Evolutionary conservation across 805 yeast genomes (phyloP).

Genomic region (Teunomyces gatunensis): DNA sequence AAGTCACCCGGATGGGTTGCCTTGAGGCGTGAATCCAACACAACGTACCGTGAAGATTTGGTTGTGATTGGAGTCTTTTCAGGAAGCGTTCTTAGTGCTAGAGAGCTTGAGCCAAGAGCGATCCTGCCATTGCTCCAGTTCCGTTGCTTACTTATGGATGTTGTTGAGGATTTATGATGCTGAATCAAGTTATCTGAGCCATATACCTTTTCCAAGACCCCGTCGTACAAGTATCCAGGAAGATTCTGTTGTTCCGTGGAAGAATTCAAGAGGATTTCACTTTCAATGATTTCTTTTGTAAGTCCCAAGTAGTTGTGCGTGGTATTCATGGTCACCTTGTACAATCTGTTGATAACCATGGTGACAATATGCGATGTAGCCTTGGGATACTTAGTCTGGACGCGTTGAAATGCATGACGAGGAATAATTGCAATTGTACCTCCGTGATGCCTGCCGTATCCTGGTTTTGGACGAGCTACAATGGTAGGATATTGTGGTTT

Average conservation of each 20-base stretch:
- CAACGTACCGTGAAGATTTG: conserved; percentile 35
- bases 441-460: conserved; percentile 7
- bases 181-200: conserved; percentile 3
- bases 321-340: conserved; percentile 88
- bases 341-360: conserved; percentile 81
- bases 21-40: conserved; percentile 50
- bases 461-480: conserved; percentile 65
- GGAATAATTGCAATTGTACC: conserved; percentile 94
- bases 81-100: neutral
- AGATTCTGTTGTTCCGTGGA: conserved; percentile 12
- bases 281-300: conserved; percentile 73
- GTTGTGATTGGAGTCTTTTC: neutral
- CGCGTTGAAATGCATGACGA: conserved; percentile 69
- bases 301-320: conserved; percentile 84
- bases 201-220: conserved; percentile 45
- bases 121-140: neutral
- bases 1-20: conserved; percentile 81
- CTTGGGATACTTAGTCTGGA: conserved; percentile 74
- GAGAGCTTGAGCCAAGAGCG: neutral
- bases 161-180: neutral
- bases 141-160: neutral
- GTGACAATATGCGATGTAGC: conserved; percentile 94
- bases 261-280: conserved; percentile 65
- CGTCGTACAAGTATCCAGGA: conserved; percentile 65
- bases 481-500: conserved; percentile 32